These are phyloP conservation scores for Salvia miltiorrhiza DNA, from an alignment of 257 asterid species.

Conservation along the genomic window DNA sequence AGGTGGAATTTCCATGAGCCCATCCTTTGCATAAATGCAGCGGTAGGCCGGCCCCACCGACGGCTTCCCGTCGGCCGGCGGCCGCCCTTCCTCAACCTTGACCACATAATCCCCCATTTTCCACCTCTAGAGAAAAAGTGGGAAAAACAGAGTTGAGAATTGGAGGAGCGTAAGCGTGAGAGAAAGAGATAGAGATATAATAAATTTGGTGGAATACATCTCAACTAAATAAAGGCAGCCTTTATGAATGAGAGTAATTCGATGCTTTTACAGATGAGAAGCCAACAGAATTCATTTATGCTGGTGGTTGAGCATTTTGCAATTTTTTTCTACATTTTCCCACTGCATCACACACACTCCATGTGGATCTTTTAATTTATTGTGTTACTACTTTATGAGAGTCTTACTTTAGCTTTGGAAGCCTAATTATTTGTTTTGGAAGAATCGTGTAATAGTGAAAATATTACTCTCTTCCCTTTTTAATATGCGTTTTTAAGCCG, in stretches of 20 bases:
- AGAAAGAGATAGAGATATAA: slow-evolving; percentile 14
- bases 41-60: slow-evolving; percentile 79
- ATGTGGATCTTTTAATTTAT: slow-evolving; percentile 11
- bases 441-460: not conserved
- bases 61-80: slow-evolving; percentile 43
- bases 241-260: slow-evolving; percentile 38
- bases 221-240: slow-evolving; percentile 30
- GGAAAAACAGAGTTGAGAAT: not conserved
- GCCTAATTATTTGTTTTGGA: not conserved
- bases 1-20: slow-evolving; percentile 50
- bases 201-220: slow-evolving; percentile 29
- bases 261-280: slow-evolving; percentile 35
- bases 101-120: slow-evolving; percentile 50
- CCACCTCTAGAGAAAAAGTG: not conserved
- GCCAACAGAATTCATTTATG: slow-evolving; percentile 30
- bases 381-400: not conserved
- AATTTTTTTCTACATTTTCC: not conserved
- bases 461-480: too few relatives aligned
- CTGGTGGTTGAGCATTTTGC: slow-evolving; percentile 31
- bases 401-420: not conserved
- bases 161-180: not conserved
- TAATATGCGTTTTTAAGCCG: too few relatives aligned
- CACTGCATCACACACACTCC: not conserved
- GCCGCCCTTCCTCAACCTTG: slow-evolving; percentile 59
- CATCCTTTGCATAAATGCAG: slow-evolving; percentile 64